Evolutionary conservation across 768 basidiomycete genomes (phyloP), one percentile per base, ranked within the genome.

Genomic region (Boletus edulis): DNA sequence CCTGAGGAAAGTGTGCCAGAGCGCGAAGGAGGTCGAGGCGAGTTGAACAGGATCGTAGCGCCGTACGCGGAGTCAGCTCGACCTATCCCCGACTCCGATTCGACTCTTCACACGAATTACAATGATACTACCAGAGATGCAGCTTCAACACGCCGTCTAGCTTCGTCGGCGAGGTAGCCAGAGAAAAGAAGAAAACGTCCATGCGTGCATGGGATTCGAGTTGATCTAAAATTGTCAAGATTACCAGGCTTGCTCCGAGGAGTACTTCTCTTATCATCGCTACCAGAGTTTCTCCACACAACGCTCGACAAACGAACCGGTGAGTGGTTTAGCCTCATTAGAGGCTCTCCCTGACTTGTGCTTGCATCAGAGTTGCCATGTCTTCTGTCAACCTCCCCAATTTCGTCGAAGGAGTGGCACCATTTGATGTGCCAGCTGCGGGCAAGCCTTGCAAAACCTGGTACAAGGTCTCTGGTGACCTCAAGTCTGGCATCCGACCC

Each of bases 391-490:
- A 61, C 6, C 62, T 67, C 35, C 59, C 65, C 9, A 18, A 12
- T 18, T 61, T 77, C 39, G 50, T 62, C 10, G 66, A 74, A 63
- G 73, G 72, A 13, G 62, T 67, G 31, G 61, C 62, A 20, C 54
- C 62, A 3, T 73, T 74, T 35, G 18, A 18, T 9, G 61, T 66
- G 11, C 57, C 70, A 17, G 48, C 54, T 20, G 68, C 65, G 14
- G 71, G 66, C 24, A 70, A 72, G 55, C 62, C 66, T 18, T 70
- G 66, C 64, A 66, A 77, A 62, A 81, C 81, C 12, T 81, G 79
- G 76, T 83, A 80, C 74, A 78, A 76, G 64, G 56, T 81, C 57
- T 57, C 75, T 52, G 80, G 80, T 38, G 73, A 80, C 58, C 72
- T 80, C 57, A 61, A 64, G 44, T 62, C 67, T 9, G 59, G 63